Percentiles rank a stretch among this genome's conserved stretches.
Conservation (phyloP, 208 protist species). For the Wallacemonas sp. region DNA sequence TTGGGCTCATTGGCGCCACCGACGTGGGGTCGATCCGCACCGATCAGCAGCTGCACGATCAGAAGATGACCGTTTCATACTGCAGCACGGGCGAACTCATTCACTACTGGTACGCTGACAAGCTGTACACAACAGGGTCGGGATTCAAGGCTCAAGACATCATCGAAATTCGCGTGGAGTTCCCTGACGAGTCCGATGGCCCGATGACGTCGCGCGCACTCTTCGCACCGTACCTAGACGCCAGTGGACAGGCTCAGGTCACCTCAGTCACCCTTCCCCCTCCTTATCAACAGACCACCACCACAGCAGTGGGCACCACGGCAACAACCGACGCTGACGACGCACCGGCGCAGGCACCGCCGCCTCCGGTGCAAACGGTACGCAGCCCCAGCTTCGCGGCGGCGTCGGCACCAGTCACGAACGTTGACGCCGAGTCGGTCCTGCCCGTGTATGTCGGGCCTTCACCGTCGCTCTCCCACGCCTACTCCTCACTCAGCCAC, state of each 20-base stretch:
- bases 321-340: background rate
- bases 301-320: background rate
- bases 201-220: background rate
- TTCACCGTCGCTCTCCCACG: constrained; percentile 1
- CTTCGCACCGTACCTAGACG: constrained; percentile 3
- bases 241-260: constrained; percentile 2
- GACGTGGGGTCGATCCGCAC: constrained; percentile 15
- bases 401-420: background rate
- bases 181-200: constrained; percentile 13
- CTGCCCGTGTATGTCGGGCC: constrained; percentile 2
- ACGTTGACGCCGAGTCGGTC: background rate
- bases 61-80: constrained; percentile 67
- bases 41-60: constrained; percentile 51
- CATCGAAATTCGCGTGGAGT: constrained; percentile 50
- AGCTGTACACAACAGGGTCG: constrained; percentile 37
- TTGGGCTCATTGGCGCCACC: constrained; percentile 65
- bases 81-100: constrained; percentile 79
- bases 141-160: constrained; percentile 58
- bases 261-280: no score
- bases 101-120: constrained; percentile 28
- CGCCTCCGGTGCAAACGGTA: background rate
- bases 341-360: background rate
- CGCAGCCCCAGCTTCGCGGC: background rate
- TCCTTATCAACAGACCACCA: no score
- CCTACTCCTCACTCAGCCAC: constrained; percentile 2